Percentiles rank a stretch among this genome's conserved stretches.
phyloP scores from a whole-genome alignment of 2,329 filamentous ascomycete genomes.

The Botryotinia calthae region DNA sequence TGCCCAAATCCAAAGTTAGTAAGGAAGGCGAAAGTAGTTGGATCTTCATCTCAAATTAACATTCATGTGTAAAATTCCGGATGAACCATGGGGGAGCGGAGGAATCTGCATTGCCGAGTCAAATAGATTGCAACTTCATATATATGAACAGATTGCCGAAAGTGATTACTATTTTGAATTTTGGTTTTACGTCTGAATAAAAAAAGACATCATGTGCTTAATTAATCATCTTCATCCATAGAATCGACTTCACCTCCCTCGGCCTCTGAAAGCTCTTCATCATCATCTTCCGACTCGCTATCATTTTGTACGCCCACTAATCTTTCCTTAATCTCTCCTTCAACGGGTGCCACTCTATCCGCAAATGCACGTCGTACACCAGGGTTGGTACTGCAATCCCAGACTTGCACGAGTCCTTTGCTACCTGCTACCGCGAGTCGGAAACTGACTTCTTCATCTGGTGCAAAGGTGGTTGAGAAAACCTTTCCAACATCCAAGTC shows the following conservation, averaged over 20 bases:
- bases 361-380: constrained; percentile 84
- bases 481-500: constrained; percentile 94
- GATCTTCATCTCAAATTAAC: background rate
- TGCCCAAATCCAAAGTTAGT: too few relatives aligned
- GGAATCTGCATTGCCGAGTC: background rate
- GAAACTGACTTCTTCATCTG: constrained; percentile 88
- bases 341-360: constrained; percentile 59
- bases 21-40: background rate
- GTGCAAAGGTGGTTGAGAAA: constrained; percentile 86
- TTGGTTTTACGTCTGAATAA: background rate
- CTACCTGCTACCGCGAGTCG: constrained; percentile 90
- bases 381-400: constrained; percentile 76
- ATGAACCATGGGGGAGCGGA: background rate
- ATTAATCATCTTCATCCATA: constrained; percentile 55
- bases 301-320: constrained; percentile 70
- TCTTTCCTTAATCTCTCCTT: constrained; percentile 68
- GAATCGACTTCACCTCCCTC: constrained; percentile 49
- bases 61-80: background rate
- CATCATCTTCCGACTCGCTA: constrained; percentile 54
- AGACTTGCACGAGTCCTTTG: constrained; percentile 88
- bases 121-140: background rate
- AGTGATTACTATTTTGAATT: background rate
- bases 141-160: background rate
- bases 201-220: background rate
- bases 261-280: constrained; percentile 56